These are phyloP conservation scores for Epichloe coenophiala DNA, from an alignment of 2,329 filamentous ascomycete genomes.

Conservation along the genomic window DNA sequence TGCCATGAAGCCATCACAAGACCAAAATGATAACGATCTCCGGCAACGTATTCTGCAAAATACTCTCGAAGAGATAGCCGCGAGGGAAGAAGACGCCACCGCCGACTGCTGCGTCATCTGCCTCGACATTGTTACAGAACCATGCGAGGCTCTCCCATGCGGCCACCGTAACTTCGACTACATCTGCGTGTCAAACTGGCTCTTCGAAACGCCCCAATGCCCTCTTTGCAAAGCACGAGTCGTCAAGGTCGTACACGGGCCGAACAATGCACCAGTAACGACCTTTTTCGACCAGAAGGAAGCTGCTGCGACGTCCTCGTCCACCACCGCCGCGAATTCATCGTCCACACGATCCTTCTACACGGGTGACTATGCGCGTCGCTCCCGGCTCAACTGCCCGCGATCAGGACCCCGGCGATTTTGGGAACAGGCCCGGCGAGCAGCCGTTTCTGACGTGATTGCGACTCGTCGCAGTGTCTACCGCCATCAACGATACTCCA, in stretches of 20 bases:
- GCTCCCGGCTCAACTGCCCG: not conserved
- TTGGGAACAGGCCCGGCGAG: slow-evolving; percentile 1
- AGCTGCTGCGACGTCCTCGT: not conserved
- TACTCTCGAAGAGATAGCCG: slow-evolving; percentile 29
- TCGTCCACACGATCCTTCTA: not conserved
- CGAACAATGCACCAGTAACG: slow-evolving; percentile 30
- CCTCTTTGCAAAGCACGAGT: slow-evolving; percentile 60
- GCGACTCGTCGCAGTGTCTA: slow-evolving; percentile 59
- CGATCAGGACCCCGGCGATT: slow-evolving; percentile 1
- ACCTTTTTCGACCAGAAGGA: slow-evolving; percentile 38
- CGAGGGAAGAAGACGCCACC: slow-evolving; percentile 9
- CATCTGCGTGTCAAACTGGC: slow-evolving; percentile 70
- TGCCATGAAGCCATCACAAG: not conserved
- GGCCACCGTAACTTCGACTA: slow-evolving; percentile 75
- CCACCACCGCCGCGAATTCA: slow-evolving; percentile 2
- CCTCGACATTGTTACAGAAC: slow-evolving; percentile 59
- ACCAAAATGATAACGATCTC: slow-evolving; percentile 19
- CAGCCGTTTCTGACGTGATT: slow-evolving; percentile 8
- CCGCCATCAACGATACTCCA: slow-evolving; percentile 54
- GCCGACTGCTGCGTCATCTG: slow-evolving; percentile 67
- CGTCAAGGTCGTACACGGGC: slow-evolving; percentile 50
- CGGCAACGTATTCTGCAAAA: slow-evolving; percentile 28
- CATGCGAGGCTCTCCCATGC: slow-evolving; percentile 62
- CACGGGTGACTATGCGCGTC: not conserved
- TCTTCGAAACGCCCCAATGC: slow-evolving; percentile 57